These are phyloP conservation scores for Vaccinium corymbosum DNA, from an alignment of 148 eudicot genomes.

Conservation along the genomic window DNA sequence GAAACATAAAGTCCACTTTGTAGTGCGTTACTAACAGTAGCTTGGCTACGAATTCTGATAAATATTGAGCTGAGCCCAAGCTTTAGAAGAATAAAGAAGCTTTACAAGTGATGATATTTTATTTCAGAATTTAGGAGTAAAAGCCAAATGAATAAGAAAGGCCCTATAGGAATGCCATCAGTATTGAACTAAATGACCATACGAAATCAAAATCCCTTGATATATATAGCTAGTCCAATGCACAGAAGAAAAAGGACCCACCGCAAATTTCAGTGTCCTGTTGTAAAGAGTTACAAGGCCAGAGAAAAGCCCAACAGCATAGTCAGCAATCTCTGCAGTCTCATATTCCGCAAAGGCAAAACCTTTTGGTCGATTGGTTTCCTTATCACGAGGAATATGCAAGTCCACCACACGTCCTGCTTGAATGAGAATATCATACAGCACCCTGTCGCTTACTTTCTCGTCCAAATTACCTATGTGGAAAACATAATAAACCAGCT, in stretches of 20 bases:
- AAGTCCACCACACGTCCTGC: constrained; percentile 86
- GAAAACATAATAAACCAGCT: constrained; percentile 7
- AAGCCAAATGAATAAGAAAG: background rate
- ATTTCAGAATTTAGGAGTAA: background rate
- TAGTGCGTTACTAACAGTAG: background rate
- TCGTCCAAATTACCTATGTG: constrained; percentile 80
- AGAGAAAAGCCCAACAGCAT: constrained; percentile 87
- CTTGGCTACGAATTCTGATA: background rate
- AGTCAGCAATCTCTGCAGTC: constrained; percentile 77
- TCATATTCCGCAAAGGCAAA: constrained; percentile 92
- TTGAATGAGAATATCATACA: constrained; percentile 92
- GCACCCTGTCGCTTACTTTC: constrained; percentile 78
- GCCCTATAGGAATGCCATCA: background rate
- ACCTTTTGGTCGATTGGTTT: constrained; percentile 86
- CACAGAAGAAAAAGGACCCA: constrained; percentile 24
- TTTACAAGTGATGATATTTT: background rate
- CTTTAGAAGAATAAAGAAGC: background rate
- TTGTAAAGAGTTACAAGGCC: constrained; percentile 86
- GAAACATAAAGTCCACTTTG: background rate
- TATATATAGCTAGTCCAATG: constrained; percentile 4
- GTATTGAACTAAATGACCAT: background rate
- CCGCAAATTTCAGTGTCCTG: constrained; percentile 78
- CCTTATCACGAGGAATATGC: constrained; percentile 82
- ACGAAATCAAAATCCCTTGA: background rate
- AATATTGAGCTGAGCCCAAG: background rate